Percentiles rank a stretch among this genome's conserved stretches.
Conservation (phyloP, 2,329 filamentous ascomycete genomes). For the Mycogone perniciosa region DNA sequence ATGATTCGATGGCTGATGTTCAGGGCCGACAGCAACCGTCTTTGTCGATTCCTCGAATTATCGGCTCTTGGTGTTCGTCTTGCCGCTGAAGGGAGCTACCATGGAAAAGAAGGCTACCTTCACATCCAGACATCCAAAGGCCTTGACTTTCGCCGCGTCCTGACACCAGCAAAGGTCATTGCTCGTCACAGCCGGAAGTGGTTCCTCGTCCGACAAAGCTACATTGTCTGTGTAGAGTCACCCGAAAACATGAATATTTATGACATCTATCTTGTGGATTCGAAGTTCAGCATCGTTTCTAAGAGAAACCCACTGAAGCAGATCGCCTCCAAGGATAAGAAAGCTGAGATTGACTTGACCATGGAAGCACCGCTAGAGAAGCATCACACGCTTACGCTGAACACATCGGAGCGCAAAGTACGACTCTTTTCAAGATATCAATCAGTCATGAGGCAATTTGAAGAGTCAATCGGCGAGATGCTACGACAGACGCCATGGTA, state of each 20-base stretch:
- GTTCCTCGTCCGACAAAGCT: slow-evolving; percentile 97
- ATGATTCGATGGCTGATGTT: slow-evolving; percentile 98
- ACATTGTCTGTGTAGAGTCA: slow-evolving; percentile 96
- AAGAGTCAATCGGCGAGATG: slow-evolving; percentile 89
- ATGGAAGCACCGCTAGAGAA: slow-evolving; percentile 38
- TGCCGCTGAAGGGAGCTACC: slow-evolving; percentile 91
- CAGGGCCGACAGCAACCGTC: slow-evolving; percentile 84
- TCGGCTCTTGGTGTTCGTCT: slow-evolving; percentile 90
- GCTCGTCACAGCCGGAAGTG: slow-evolving; percentile 85
- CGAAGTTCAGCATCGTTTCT: slow-evolving; percentile 74
- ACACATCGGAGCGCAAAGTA: slow-evolving; percentile 86
- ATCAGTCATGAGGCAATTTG: slow-evolving; percentile 81
- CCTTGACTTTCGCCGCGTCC: slow-evolving; percentile 73
- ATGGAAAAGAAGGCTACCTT: slow-evolving; percentile 93
- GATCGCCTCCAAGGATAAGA: slow-evolving; percentile 54
- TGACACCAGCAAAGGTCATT: slow-evolving; percentile 73
- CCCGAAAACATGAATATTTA: slow-evolving; percentile 98
- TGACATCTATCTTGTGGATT: slow-evolving; percentile 95
- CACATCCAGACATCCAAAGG: slow-evolving; percentile 89
- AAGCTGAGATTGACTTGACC: slow-evolving; percentile 36
- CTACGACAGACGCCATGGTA: slow-evolving; percentile 75
- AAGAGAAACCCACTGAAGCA: slow-evolving; percentile 56
- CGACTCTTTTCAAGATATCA: slow-evolving; percentile 89
- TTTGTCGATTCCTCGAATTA: slow-evolving; percentile 93
- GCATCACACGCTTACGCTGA: slow-evolving; percentile 81